phyloP scores from a whole-genome alignment of 2,329 filamentous ascomycete species.

The Pseudogymnoascus sp. region DNA sequence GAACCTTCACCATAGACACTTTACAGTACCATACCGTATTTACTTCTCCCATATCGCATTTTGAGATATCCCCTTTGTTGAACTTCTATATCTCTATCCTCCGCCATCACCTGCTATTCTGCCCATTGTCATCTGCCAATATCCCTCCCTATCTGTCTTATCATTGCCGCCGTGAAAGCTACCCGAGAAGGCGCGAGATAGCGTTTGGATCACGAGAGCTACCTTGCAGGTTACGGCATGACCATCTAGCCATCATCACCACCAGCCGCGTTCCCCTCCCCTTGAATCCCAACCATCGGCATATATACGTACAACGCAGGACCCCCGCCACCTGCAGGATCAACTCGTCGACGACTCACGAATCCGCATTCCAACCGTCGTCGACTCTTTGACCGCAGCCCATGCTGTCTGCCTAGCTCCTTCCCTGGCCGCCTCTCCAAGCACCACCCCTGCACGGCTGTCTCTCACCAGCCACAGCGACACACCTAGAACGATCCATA shows the following conservation, averaged over 20 bases:
- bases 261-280: not conserved
- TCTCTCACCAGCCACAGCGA: slow-evolving; percentile 3
- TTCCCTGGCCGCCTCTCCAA: not conserved
- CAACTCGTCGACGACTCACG: not conserved
- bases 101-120: not conserved
- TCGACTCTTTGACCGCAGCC: not conserved
- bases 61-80: not conserved
- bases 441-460: not conserved
- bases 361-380: not conserved
- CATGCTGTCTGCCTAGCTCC: slow-evolving; percentile 9
- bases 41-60: not conserved
- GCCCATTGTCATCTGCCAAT: not conserved
- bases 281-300: not conserved
- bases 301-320: slow-evolving; percentile 2
- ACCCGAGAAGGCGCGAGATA: slow-evolving; percentile 7
- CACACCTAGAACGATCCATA: slow-evolving; percentile 4
- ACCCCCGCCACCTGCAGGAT: not conserved
- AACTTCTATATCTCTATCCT: not conserved
- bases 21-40: not conserved
- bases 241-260: not conserved
- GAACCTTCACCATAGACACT: not conserved
- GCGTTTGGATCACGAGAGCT: slow-evolving; percentile 7
- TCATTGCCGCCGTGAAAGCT: not conserved
- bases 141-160: not conserved
- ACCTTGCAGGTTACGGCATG: slow-evolving; percentile 8